phyloP scores from a whole-genome alignment of 345 rosid genomes.

The Hibiscus trionum region DNA sequence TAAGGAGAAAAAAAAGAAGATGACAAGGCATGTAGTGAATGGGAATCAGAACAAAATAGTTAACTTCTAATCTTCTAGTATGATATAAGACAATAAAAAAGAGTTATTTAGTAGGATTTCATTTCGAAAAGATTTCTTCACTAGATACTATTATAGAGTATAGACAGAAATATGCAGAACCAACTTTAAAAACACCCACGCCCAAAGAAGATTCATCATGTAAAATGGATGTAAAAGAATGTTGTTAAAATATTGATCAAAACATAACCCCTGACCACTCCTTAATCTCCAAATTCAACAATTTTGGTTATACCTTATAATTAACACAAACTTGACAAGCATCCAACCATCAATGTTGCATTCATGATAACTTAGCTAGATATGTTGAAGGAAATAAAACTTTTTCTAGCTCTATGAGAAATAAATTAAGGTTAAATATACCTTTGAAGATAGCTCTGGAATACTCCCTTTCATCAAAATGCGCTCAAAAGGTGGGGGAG shows the following conservation, averaged over 20 bases:
- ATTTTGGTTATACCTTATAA: not conserved
- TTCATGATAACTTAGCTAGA: not conserved
- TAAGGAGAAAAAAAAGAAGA: not conserved
- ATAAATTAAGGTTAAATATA: slow-evolving; percentile 13
- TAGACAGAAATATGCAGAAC: not conserved
- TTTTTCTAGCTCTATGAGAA: not conserved
- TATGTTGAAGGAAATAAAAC: not conserved
- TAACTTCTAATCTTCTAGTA: not conserved
- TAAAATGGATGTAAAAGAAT: not conserved
- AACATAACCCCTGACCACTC: not conserved
- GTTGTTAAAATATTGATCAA: not conserved
- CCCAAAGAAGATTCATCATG: not conserved
- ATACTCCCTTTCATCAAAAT: slow-evolving; percentile 30
- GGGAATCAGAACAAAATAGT: not conserved
- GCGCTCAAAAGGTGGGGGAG: slow-evolving; percentile 76
- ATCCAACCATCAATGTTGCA: not conserved
- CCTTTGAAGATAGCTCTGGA: slow-evolving; percentile 37
- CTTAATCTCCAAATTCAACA: not conserved
- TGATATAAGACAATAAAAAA: not conserved
- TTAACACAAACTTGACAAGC: not conserved
- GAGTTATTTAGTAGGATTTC: not conserved
- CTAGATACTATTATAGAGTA: not conserved
- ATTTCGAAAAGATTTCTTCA: not conserved
- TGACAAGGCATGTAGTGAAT: not conserved
- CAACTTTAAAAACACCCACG: not conserved